A percentile compares a stretch with the other conserved stretches of the same genome.
Conservation (phyloP, 495 filamentous ascomycete genomes). For the Talaromyces wortmannii region DNA sequence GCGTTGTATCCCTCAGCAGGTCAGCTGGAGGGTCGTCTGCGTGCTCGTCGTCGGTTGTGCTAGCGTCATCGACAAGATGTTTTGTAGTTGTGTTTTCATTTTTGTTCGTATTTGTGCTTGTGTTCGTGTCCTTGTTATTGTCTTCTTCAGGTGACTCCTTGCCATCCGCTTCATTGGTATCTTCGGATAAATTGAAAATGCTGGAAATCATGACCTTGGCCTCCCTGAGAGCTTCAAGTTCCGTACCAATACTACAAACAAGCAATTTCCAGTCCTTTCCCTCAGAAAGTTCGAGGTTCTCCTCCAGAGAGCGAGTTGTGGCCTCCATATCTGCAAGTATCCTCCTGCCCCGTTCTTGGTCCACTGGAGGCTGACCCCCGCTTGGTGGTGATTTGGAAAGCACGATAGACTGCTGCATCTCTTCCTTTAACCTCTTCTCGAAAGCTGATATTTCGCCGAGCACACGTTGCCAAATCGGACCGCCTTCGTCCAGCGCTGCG, state of each 20-base stretch:
- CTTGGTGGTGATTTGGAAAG: neutral
- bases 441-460: constrained; percentile 58
- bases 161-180: neutral
- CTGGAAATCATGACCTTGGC: constrained; percentile 57
- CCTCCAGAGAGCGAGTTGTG: constrained; percentile 30
- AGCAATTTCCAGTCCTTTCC: constrained; percentile 75
- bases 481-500: constrained; percentile 76
- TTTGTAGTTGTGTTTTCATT: neutral
- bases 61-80: neutral
- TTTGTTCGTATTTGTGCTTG: neutral
- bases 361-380: neutral
- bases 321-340: constrained; percentile 37
- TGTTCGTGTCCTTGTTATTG: neutral
- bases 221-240: constrained; percentile 75
- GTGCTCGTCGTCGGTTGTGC: constrained; percentile 1
- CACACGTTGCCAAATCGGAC: constrained; percentile 69
- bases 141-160: neutral
- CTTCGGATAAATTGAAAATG: constrained; percentile 31
- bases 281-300: constrained; percentile 33
- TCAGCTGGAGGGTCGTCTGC: constrained; percentile 30
- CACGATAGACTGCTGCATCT: constrained; percentile 37
- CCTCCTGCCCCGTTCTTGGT: constrained; percentile 20
- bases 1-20: constrained; percentile 25
- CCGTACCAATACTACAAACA: constrained; percentile 81
- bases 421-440: constrained; percentile 53